phyloP scores from a whole-genome alignment of 1,284 basidiomycete species.

The Golubevia sp. region DNA sequence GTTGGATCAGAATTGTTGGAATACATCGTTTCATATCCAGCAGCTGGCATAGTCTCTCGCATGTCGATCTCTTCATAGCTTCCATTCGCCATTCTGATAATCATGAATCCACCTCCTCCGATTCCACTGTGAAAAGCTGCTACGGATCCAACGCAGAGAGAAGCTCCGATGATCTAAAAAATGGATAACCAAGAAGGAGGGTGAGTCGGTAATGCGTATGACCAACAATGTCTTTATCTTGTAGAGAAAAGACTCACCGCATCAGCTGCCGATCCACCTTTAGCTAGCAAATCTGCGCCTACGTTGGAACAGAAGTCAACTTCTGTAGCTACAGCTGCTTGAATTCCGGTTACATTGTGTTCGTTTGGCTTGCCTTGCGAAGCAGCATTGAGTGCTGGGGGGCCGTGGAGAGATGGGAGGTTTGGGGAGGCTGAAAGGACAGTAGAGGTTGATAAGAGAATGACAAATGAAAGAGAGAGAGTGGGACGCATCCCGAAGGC shows the following conservation, averaged over 20 bases:
- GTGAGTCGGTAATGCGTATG: no score
- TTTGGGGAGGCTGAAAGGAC: no score
- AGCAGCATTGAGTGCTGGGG: slow-evolving; percentile 16
- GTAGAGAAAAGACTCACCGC: slow-evolving; percentile 24
- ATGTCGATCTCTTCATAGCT: slow-evolving; percentile 63
- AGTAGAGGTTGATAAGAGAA: no score
- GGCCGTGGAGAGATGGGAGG: no score
- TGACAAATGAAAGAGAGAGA: no score
- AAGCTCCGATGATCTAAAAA: slow-evolving; percentile 46
- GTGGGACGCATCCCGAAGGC: no score
- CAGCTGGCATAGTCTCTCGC: slow-evolving; percentile 62
- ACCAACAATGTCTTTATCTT: not conserved
- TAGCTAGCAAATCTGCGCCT: slow-evolving; percentile 59
- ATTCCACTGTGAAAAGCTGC: slow-evolving; percentile 63
- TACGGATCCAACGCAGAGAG: slow-evolving; percentile 63
- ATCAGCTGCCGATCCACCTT: slow-evolving; percentile 63
- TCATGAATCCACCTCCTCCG: slow-evolving; percentile 55
- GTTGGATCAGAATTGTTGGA: slow-evolving; percentile 16
- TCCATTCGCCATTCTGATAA: slow-evolving; percentile 33
- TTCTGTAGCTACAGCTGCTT: slow-evolving; percentile 50
- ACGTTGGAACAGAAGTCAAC: slow-evolving; percentile 63
- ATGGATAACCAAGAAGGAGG: not conserved
- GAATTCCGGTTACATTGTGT: slow-evolving; percentile 25
- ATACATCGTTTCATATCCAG: slow-evolving; percentile 62
- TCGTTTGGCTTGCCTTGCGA: slow-evolving; percentile 39